Base-by-base conservation (phyloP, 2,329 filamentous ascomycete species). In the Salinomyces thailandicus region DNA sequence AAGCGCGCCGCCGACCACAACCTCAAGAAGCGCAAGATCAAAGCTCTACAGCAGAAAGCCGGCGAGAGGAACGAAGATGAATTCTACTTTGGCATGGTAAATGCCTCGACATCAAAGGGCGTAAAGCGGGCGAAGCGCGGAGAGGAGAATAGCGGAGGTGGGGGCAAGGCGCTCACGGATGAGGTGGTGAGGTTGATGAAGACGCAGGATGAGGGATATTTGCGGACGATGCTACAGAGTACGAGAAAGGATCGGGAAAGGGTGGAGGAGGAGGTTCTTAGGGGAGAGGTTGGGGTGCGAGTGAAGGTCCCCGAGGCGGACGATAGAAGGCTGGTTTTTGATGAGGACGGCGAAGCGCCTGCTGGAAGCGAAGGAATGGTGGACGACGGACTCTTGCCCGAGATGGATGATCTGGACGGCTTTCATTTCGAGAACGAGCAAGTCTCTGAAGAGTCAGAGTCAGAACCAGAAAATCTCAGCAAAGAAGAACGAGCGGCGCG, bases 51-150 rank as follows among this genome's bases (percentile, higher is more conserved):
- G 42, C 63, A 73, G 46, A 79, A 79, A 53, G 75, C 71, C 5
- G 61, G 62, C 32, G 72, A 76, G 39, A 67, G 72, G 24, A 79
- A 80, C 46, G 74, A 75, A 12, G 76, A 80, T 66, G 76, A 80
- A 50, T 80, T 79, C 53, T 68, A 71, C 30, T 79, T 77, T 58
- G 73, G 68, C 4, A 80, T 79, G 76, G 67, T 79, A 60, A 71
- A 64, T 40, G 61, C 61, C 17, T 58, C 57, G 32, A 68, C 66
- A 15, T 60, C 73, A 48, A 63, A 60, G 31, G 62, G 62, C 19
- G 66, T 62, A 49, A 63, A 54, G 52, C 50, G 60, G 39, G 63
- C 49, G 31, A 62, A 67, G 42, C 59, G 69, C 18, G 63, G 72
- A 38, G 63, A 65, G 45, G 53, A 52, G 18, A 57, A 58, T 33